Percentiles rank a stretch among this genome's conserved stretches.
Evolutionary conservation across 306 rosid genomes (phyloP).

Genomic region (Vicia faba): DNA sequence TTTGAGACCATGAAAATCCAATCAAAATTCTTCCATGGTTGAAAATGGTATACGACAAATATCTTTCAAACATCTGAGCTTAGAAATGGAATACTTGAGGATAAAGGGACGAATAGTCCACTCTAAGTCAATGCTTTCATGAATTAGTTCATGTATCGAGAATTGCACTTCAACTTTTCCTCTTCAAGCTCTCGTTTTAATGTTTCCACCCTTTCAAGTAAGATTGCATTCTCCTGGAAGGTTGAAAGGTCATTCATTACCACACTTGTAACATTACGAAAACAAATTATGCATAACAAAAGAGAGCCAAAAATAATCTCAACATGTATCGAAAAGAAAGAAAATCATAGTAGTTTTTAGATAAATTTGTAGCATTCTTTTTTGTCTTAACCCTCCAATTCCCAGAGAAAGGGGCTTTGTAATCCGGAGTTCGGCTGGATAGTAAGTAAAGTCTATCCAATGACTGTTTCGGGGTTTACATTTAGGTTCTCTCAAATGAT

Average conservation of each 20-base stretch:
- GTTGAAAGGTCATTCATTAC: constrained; percentile 37
- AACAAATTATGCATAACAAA: constrained; percentile 22
- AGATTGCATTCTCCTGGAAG: constrained; percentile 57
- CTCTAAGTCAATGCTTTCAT: not conserved
- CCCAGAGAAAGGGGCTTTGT: no score
- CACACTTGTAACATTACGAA: constrained; percentile 9
- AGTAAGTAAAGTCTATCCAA: no score
- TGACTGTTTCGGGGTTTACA: no score
- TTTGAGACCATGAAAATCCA: constrained; percentile 15
- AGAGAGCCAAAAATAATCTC: constrained; percentile 2
- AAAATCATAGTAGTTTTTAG: not conserved
- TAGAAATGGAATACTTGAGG: constrained; percentile 14
- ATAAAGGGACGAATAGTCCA: constrained; percentile 19
- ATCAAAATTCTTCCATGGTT: constrained; percentile 24
- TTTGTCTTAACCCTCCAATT: no score
- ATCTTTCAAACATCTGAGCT: constrained; percentile 6
- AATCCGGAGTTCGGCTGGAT: no score
- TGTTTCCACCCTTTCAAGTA: constrained; percentile 54
- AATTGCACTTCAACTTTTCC: constrained; percentile 55
- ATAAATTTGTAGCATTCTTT: constrained; percentile 10
- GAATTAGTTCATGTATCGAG: constrained; percentile 37
- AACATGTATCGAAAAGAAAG: not conserved
- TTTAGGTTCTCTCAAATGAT: no score
- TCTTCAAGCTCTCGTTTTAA: constrained; percentile 59
- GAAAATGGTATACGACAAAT: constrained; percentile 30